Base-by-base conservation (phyloP, 2,329 filamentous ascomycete species). In the Alternaria viburni region DNA sequence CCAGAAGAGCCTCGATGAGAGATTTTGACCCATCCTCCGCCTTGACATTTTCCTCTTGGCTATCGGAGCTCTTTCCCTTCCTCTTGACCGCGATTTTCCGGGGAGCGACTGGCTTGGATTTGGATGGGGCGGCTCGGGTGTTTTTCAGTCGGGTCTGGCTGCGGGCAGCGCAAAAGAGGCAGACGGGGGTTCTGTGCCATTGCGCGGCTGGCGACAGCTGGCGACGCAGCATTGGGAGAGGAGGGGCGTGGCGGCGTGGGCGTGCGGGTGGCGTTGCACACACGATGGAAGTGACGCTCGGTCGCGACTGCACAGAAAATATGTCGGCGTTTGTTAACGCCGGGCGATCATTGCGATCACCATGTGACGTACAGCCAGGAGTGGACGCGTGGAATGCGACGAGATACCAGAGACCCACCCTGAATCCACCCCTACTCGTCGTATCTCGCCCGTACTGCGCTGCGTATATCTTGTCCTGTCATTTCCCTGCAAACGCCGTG, bases 191-290 rank as follows among this genome's bases (percentile, higher is more conserved):
- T 15, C 49, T 62, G 44, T 56, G 69, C 69, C 64, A 67, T 67
- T 65, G 61, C 61, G 65, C 62, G 59, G 69, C 66, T 49, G 58
- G 68, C 25, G 68, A 61, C 56, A 76, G 62, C 15, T 66, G 64
- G 54, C 70, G 72, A 56, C 68, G 67, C 59, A 76, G 73, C 76
- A 78, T 78, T 23, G 64, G 54, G 63, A 62, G 57, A 43, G 28
- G 10, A 62, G 57, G 47, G 21, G 10, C 44, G 30, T 28, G 26
- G 28, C 23, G 41, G 30, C 19, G 23, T 19, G 55, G 30, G 5
- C 47, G 60, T 19, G 61, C 46, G 25, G 45, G 51, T 46, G 49
- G 57, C 32, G 47, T 43, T 30, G 51, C 45, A 52, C 55, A 52
- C 60, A 64, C 62, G 56, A 45, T 26, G 66, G 44, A 25, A 46